These are phyloP conservation scores for Dovyalis caffra DNA, from an alignment of 345 rosid species.

Conservation along the genomic window DNA sequence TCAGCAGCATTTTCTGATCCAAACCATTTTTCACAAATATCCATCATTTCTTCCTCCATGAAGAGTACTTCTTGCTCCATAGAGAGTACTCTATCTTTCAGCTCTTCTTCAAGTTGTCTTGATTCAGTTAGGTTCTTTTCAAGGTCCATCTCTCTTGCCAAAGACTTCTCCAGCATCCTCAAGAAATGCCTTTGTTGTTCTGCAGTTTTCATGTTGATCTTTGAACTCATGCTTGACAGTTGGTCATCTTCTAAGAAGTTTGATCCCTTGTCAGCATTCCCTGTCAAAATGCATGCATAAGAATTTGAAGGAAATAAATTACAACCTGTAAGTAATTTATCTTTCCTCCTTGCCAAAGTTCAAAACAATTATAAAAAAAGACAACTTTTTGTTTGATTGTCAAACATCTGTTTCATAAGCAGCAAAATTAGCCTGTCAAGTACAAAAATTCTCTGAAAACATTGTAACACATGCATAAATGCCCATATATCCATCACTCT, in stretches of 20 bases:
- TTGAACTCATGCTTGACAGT: constrained; percentile 36
- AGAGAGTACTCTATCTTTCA: constrained; percentile 49
- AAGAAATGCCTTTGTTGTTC: constrained; percentile 72
- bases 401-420: background rate
- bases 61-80: constrained; percentile 53
- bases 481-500: background rate
- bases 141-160: constrained; percentile 90
- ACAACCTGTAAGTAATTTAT: background rate
- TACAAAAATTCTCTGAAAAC: background rate
- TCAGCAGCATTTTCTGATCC: constrained; percentile 74
- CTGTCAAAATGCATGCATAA: constrained; percentile 39
- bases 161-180: constrained; percentile 90
- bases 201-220: constrained; percentile 73
- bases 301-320: constrained; percentile 1
- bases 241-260: constrained; percentile 41
- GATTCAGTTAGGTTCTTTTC: constrained; percentile 79
- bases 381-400: background rate
- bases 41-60: constrained; percentile 65
- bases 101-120: constrained; percentile 52
- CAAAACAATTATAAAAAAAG: background rate
- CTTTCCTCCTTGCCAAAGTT: constrained; percentile 6
- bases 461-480: background rate
- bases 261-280: constrained; percentile 34
- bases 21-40: constrained; percentile 53
- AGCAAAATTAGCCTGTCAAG: constrained; percentile 13